Evolutionary conservation across 2,329 filamentous ascomycete species (phyloP).

Genomic region (Clonostachys rhizophaga): DNA sequence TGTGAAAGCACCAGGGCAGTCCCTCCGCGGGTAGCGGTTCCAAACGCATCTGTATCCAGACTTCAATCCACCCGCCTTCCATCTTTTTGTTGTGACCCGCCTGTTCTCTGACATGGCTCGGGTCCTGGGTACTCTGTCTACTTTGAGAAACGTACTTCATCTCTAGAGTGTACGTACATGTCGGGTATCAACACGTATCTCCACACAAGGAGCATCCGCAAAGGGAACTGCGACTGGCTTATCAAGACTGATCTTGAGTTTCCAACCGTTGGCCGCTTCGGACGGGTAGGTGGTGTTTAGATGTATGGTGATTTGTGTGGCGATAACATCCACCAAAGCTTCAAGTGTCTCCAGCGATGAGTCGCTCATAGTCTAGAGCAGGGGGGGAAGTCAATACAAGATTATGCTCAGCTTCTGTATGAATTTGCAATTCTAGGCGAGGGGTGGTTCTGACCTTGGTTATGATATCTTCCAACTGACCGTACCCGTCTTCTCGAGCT

Average conservation of each 20-base stretch:
- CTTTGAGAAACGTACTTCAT: too few species aligned
- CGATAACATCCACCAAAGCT: conserved; percentile 31
- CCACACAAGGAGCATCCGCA: conserved; percentile 64
- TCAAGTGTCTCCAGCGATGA: conserved; percentile 61
- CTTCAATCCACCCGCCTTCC: too few species aligned
- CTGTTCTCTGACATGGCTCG: too few species aligned
- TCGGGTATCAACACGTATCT: too few species aligned
- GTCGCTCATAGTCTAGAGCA: conserved; percentile 41
- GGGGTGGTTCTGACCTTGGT: conserved; percentile 49
- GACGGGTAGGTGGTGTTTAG: conserved; percentile 17
- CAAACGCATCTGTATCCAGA: too few species aligned
- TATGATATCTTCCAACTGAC: conserved; percentile 52
- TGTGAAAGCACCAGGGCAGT: neutral
- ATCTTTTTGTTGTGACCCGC: too few species aligned
- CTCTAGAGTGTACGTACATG: too few species aligned
- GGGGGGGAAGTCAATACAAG: neutral
- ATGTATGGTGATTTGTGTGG: conserved; percentile 11
- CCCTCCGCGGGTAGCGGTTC: neutral
- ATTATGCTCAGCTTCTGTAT: neutral
- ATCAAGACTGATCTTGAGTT: conserved; percentile 57
- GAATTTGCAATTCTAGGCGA: neutral
- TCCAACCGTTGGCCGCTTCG: conserved; percentile 27
- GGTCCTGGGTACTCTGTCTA: too few species aligned
- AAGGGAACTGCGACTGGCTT: conserved; percentile 72
- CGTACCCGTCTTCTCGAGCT: conserved; percentile 42